These are phyloP conservation scores for Fragilariopsis cylindrus DNA, from an alignment of 108 stramenopile genomes.

Conservation along the genomic window DNA sequence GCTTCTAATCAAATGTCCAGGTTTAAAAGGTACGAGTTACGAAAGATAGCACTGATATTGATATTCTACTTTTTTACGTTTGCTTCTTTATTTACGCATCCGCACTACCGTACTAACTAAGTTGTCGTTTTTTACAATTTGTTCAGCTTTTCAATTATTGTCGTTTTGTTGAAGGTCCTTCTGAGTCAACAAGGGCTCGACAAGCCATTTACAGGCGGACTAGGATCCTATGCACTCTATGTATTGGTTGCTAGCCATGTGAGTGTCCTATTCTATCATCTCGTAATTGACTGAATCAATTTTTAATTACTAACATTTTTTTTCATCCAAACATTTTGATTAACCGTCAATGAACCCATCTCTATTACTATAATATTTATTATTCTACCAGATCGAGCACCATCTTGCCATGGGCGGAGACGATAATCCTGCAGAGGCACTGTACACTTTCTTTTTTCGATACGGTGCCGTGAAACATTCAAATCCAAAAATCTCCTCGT, in stretches of 20 bases:
- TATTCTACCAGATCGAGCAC: conserved; percentile 26
- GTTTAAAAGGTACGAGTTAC: conserved; percentile 58
- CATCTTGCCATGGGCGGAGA: conserved; percentile 50
- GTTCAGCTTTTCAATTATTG: conserved; percentile 67
- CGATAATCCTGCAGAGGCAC: conserved; percentile 43
- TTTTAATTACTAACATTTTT: neutral
- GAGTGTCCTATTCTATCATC: conserved; percentile 26
- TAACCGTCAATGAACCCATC: neutral
- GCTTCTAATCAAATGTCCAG: conserved; percentile 53
- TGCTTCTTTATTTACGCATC: neutral
- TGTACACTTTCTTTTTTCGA: conserved; percentile 54
- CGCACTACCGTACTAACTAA: neutral
- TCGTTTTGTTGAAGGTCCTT: conserved; percentile 71
- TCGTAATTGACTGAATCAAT: neutral
- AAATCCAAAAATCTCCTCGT: neutral
- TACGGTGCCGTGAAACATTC: conserved; percentile 34
- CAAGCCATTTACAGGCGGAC: conserved; percentile 91
- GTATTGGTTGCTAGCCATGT: conserved; percentile 83
- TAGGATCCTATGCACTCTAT: conserved; percentile 90
- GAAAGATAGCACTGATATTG: neutral
- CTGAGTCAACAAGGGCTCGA: conserved; percentile 81
- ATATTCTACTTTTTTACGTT: conserved; percentile 10
- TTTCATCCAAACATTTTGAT: neutral
- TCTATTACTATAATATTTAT: neutral
- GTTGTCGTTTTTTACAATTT: conserved; percentile 3